Conservation (phyloP, 805 yeast genomes). For the Candida sithepensis region DNA sequence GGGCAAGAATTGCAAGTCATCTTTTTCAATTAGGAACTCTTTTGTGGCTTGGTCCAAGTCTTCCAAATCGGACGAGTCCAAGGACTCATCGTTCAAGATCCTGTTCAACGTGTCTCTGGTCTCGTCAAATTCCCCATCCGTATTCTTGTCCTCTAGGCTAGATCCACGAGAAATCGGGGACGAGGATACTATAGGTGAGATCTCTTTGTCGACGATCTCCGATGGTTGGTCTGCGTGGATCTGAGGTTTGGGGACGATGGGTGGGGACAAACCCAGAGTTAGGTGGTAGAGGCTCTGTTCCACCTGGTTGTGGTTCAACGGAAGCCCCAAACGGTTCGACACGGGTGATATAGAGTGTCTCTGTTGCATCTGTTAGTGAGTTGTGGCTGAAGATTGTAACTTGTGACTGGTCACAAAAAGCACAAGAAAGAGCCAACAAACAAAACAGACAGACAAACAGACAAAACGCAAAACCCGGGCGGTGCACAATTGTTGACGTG, state of each 20-base stretch:
- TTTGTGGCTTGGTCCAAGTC: background rate
- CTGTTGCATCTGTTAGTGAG: background rate
- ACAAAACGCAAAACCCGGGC: no score
- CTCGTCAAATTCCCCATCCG: slow-evolving; percentile 1
- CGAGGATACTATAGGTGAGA: background rate
- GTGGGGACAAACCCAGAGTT: background rate
- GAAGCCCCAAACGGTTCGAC: background rate
- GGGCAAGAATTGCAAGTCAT: no score
- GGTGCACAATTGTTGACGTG: no score
- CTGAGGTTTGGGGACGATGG: background rate
- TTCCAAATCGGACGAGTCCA: background rate
- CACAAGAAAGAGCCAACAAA: background rate
- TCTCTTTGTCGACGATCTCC: background rate
- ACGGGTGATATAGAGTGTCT: background rate
- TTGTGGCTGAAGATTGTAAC: no score
- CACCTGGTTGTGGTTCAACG: background rate
- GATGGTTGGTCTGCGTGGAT: background rate
- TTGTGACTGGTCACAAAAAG: background rate
- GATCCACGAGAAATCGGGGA: background rate
- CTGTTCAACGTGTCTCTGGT: slow-evolving; percentile 3
- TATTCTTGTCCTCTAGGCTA: no score
- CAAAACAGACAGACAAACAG: no score
- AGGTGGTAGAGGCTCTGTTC: background rate
- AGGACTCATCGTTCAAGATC: slow-evolving; percentile 1
- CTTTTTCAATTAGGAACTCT: background rate